Evolutionary conservation across 495 filamentous ascomycete species (phyloP).

Genomic region (Talaromyces borbonicus): DNA sequence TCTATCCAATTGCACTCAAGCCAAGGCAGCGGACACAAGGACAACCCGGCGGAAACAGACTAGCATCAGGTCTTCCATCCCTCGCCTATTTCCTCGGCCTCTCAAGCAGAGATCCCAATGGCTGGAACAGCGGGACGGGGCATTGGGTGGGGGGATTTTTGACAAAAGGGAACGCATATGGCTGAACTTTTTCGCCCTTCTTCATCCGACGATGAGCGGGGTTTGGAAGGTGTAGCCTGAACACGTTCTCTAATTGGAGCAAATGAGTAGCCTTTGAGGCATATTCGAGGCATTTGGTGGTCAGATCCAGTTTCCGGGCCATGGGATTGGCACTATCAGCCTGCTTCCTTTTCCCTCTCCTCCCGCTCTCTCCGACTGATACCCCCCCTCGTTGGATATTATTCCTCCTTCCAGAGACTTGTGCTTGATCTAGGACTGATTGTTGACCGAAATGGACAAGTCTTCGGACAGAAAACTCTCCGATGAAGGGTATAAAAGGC

Average conservation of each 20-base stretch:
- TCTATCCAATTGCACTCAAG: constrained; percentile 4
- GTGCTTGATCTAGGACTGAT: constrained; percentile 1
- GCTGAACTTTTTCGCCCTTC: constrained; percentile 15
- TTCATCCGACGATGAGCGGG: constrained; percentile 42
- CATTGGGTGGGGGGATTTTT: constrained; percentile 6
- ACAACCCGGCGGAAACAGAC: constrained; percentile 6
- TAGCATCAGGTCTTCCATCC: constrained; percentile 7
- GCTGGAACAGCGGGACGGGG: constrained; percentile 6
- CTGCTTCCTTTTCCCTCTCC: constrained; percentile 24
- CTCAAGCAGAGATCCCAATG: constrained; percentile 6
- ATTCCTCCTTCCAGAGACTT: constrained; percentile 15
- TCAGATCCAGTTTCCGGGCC: constrained; percentile 36
- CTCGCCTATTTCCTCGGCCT: background rate
- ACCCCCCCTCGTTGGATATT: no score
- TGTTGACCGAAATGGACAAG: constrained; percentile 12
- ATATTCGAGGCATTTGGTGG: constrained; percentile 32
- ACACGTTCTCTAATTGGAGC: constrained; percentile 33
- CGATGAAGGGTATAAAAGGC: constrained; percentile 58
- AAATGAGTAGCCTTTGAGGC: constrained; percentile 25
- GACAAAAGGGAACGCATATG: constrained; percentile 13
- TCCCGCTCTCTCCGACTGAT: constrained; percentile 17
- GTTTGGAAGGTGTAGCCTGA: constrained; percentile 32
- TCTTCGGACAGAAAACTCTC: constrained; percentile 37
- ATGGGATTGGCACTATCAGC: constrained; percentile 38
- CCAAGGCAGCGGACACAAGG: constrained; percentile 7